These are phyloP conservation scores for Aquilaria agallochum DNA, from an alignment of 441 rosid genomes.

Conservation along the genomic window DNA sequence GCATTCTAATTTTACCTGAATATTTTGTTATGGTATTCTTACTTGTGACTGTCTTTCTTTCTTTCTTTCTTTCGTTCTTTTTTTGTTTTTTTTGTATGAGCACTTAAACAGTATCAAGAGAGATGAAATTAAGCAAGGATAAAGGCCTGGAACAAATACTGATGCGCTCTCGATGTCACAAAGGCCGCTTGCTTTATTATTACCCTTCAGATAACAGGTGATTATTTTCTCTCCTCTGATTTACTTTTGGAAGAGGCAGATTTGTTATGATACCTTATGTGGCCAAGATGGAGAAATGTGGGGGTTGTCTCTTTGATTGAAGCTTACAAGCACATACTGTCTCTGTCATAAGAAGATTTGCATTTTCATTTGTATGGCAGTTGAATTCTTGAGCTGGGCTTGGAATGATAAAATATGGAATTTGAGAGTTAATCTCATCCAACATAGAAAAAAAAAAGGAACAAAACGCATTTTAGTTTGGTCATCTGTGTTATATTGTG, in stretches of 20 bases:
- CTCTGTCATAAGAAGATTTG: too few relatives aligned
- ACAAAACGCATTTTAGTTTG: too few relatives aligned
- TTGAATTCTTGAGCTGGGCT: too few relatives aligned
- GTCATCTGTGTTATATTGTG: too few relatives aligned
- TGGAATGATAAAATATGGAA: too few relatives aligned
- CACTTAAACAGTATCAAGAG: conserved; percentile 51
- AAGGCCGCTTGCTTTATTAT: conserved; percentile 91
- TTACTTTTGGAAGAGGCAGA: background rate
- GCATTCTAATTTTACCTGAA: background rate
- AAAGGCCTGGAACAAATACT: conserved; percentile 73
- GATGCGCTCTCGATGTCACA: conserved; percentile 74
- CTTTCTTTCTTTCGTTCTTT: background rate
- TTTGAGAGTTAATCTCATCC: too few relatives aligned
- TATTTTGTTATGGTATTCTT: background rate
- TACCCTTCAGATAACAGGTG: conserved; percentile 73
- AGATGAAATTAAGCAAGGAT: conserved; percentile 32
- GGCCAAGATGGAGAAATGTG: background rate
- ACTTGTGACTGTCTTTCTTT: background rate
- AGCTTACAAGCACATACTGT: too few relatives aligned
- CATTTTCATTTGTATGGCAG: too few relatives aligned
- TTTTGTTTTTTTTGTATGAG: conserved; percentile 11
- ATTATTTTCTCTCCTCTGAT: conserved; percentile 6
- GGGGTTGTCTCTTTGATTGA: background rate
- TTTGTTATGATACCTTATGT: background rate
- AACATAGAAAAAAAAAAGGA: too few relatives aligned